A percentile compares a stretch with the other conserved stretches of the same genome.
phyloP scores from a whole-genome alignment of 257 asterid genomes.

The Rhazya stricta region DNA sequence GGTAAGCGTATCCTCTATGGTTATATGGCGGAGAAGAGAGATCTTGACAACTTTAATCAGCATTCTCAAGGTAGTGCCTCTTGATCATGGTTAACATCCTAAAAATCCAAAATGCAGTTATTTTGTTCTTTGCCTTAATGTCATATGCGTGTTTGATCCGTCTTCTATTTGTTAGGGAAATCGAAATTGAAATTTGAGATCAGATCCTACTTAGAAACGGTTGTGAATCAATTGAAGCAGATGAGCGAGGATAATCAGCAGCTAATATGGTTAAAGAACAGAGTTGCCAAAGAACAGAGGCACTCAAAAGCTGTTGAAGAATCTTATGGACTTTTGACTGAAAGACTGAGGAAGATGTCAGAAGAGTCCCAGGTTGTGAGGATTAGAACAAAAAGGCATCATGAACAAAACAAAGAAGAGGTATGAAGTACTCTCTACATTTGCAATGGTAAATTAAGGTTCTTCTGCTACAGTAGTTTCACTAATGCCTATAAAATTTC shows the following conservation, averaged over 20 bases:
- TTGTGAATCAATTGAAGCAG: conserved; percentile 47
- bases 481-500: neutral
- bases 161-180: conserved; percentile 40
- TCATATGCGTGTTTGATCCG: conserved; percentile 2
- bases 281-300: conserved; percentile 39
- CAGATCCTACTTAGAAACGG: conserved; percentile 49
- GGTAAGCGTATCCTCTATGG: conserved; percentile 35
- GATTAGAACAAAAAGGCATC: conserved; percentile 43
- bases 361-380: conserved; percentile 44
- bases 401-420: conserved; percentile 61
- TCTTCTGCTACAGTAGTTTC: neutral
- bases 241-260: conserved; percentile 76
- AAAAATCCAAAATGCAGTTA: neutral
- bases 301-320: conserved; percentile 50
- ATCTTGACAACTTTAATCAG: conserved; percentile 28
- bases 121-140: conserved; percentile 9
- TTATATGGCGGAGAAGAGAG: conserved; percentile 35
- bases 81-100: neutral
- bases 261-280: conserved; percentile 39
- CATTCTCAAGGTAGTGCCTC: conserved; percentile 30
- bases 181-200: conserved; percentile 56
- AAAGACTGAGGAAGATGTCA: conserved; percentile 34
- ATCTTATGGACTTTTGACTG: conserved; percentile 25
- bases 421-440: conserved; percentile 24
- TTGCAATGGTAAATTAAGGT: neutral